Conservation (phyloP, 768 basidiomycete genomes). For the Naganishia onofrii region DNA sequence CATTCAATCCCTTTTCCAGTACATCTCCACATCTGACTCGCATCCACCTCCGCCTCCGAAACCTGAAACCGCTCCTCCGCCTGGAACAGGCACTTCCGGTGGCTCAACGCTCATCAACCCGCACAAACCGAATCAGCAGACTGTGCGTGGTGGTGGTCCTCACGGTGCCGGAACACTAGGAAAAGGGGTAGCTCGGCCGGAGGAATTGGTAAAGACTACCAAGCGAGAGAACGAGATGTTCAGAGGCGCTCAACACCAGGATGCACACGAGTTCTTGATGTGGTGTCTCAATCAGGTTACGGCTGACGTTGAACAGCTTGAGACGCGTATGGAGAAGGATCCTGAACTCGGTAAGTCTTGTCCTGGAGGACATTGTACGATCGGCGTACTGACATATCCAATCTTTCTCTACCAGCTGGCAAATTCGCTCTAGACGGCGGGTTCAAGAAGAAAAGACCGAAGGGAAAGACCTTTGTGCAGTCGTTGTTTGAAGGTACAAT, state of each 20-base stretch:
- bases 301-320: slow-evolving; percentile 77
- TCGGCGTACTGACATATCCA: background rate
- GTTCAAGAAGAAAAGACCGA: slow-evolving; percentile 32
- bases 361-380: background rate
- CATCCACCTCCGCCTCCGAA: slow-evolving; percentile 64
- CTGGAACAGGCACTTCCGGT: slow-evolving; percentile 30
- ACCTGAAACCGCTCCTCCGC: slow-evolving; percentile 33
- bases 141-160: slow-evolving; percentile 45
- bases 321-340: slow-evolving; percentile 29
- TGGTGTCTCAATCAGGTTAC: slow-evolving; percentile 88
- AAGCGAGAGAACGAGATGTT: slow-evolving; percentile 90
- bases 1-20: slow-evolving; percentile 78
- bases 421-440: slow-evolving; percentile 44
- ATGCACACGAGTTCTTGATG: slow-evolving; percentile 97
- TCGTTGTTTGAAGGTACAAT: slow-evolving; percentile 86
- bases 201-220: slow-evolving; percentile 88
- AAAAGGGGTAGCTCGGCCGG: slow-evolving; percentile 77
- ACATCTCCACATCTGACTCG: slow-evolving; percentile 60
- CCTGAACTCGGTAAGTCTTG: slow-evolving; percentile 29
- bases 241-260: slow-evolving; percentile 88
- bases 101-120: slow-evolving; percentile 30
- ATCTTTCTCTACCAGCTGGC: background rate
- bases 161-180: slow-evolving; percentile 50
- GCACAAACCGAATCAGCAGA: slow-evolving; percentile 27
- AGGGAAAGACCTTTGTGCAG: slow-evolving; percentile 72